phyloP scores from a whole-genome alignment of 495 filamentous ascomycete genomes.

The Xylaria palmicola region DNA sequence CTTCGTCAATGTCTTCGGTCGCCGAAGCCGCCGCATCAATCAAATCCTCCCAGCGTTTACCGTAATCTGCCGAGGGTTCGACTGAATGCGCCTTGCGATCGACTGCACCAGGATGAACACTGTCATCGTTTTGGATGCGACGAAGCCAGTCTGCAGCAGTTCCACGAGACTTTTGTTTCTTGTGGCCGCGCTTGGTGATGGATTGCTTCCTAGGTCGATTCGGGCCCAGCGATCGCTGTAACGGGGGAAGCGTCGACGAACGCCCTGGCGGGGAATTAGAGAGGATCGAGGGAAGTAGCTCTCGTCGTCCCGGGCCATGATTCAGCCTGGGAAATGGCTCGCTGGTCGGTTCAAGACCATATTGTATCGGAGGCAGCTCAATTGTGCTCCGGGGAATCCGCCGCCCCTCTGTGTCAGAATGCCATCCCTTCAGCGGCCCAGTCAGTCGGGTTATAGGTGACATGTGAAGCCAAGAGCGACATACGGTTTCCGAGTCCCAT shows the following conservation, averaged over 20 bases:
- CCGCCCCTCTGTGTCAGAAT: conserved; percentile 68
- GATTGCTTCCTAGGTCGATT: conserved; percentile 79
- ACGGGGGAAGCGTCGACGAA: conserved; percentile 80
- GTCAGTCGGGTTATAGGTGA: conserved; percentile 7
- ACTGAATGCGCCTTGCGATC: conserved; percentile 82
- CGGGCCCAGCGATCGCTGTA: conserved; percentile 62
- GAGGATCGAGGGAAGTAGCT: conserved; percentile 78
- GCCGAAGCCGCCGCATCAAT: conserved; percentile 89
- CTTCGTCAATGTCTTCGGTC: conserved; percentile 86
- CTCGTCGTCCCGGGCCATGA: conserved; percentile 57
- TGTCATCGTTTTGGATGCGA: conserved; percentile 50
- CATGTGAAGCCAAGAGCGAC: conserved; percentile 26
- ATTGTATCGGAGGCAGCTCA: conserved; percentile 71
- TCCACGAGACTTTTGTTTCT: conserved; percentile 70
- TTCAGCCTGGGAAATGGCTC: conserved; percentile 65
- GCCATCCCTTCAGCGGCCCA: conserved; percentile 56
- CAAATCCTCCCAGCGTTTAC: conserved; percentile 90
- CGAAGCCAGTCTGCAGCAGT: conserved; percentile 47
- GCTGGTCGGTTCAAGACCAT: conserved; percentile 64
- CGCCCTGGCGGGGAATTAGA: conserved; percentile 79
- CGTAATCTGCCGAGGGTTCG: conserved; percentile 74
- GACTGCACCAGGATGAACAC: conserved; percentile 65
- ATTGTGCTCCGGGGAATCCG: conserved; percentile 58
- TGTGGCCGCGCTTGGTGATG: conserved; percentile 75
- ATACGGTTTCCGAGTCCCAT: conserved; percentile 82